Base-by-base conservation (phyloP, 805 yeast species). In the Suhomyces sp. region DNA sequence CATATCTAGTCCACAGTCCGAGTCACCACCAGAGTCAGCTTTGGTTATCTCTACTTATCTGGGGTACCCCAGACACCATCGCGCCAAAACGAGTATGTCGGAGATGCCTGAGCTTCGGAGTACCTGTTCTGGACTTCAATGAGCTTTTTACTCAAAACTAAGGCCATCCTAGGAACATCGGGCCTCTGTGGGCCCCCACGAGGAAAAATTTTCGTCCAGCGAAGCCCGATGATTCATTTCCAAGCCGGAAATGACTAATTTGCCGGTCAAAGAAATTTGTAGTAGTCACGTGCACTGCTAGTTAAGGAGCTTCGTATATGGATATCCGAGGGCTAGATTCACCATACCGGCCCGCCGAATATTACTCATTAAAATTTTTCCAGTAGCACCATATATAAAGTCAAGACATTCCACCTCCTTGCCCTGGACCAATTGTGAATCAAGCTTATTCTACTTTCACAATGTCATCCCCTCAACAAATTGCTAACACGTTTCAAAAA, bases 391-490 rank as follows among this genome's bases (percentile, higher is more conserved):
- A 20, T 15, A 25, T 28, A 30, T 20, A 29, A 9, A 12, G 15
- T 26, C 28, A 26, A 26, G 17, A 6, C n/a, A n/a, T n/a, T n/a
- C n/a, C n/a, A n/a, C n/a, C n/a, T n/a, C n/a, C n/a, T n/a, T n/a
- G n/a, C n/a, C n/a, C n/a, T n/a, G n/a, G n/a, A n/a, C n/a, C n/a
- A n/a, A n/a, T n/a, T n/a, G n/a, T n/a, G n/a, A n/a, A n/a, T n/a
- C n/a, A n/a, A n/a, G n/a, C n/a, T n/a, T n/a, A n/a, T n/a, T n/a
- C n/a, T n/a, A n/a, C 8, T 6, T 15, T 19, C 13, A 23, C 22
- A 15, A 83, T 83, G 91, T 60, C 83, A 15, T 65, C 79, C 25
- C 85, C 87, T 35, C 80, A 79, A 60, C 82, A 82, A 56, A 83
- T 83, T 48, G 76, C 77, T 42, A 61, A 72, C 37, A 58, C 79